Evolutionary conservation across 352 stramenopile genomes (phyloP).

Genomic region (Pythium brachiatum): DNA sequence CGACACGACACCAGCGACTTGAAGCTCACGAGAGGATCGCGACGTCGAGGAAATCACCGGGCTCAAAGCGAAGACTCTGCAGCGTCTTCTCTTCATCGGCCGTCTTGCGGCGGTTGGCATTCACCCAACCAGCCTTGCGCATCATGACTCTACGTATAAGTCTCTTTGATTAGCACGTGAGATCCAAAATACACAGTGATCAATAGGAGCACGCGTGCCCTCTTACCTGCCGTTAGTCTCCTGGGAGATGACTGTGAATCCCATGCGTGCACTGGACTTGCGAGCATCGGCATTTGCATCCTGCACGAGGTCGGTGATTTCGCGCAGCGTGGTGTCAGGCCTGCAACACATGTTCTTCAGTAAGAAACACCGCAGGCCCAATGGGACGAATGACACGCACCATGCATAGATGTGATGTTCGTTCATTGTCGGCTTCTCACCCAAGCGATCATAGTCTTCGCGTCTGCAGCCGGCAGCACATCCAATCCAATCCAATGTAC

Average conservation of each 20-base stretch:
- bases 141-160: constrained; percentile 38
- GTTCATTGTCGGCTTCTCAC: constrained; percentile 48
- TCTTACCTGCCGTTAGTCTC: constrained; percentile 48
- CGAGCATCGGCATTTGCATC: constrained; percentile 55
- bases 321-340: constrained; percentile 66
- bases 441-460: constrained; percentile 56
- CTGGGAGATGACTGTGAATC: constrained; percentile 57
- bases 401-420: constrained; percentile 79
- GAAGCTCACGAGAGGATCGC: constrained; percentile 24
- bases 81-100: constrained; percentile 68
- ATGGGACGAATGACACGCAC: too few relatives aligned
- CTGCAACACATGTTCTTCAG: constrained; percentile 24
- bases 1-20: too few relatives aligned
- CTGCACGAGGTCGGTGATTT: constrained; percentile 70
- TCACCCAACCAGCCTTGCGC: constrained; percentile 62
- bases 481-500: too few relatives aligned
- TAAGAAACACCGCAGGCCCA: background rate
- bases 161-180: background rate
- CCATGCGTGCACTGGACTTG: constrained; percentile 53
- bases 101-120: constrained; percentile 43
- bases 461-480: constrained; percentile 28
- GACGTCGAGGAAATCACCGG: constrained; percentile 64
- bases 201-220: background rate
- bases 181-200: background rate
- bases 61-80: constrained; percentile 54